Percentiles rank a stretch among this genome's conserved stretches.
phyloP scores from a whole-genome alignment of 2,329 filamentous ascomycete species.

The Scytalidium lignicola region DNA sequence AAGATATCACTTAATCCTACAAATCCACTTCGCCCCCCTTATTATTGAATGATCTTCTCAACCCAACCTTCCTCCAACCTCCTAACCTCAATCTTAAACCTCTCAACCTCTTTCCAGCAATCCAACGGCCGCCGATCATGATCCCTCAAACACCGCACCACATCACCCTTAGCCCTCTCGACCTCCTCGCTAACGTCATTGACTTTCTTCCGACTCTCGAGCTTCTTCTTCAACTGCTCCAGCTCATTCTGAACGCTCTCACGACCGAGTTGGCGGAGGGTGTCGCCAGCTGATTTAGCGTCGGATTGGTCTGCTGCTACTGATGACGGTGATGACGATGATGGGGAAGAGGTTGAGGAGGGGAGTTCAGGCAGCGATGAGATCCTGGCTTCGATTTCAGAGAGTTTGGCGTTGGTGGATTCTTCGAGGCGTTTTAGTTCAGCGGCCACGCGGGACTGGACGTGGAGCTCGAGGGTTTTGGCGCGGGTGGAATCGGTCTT shows the following conservation, averaged over 20 bases:
- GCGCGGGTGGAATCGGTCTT: conserved; percentile 86
- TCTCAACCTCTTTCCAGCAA: conserved; percentile 90
- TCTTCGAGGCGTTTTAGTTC: conserved; percentile 78
- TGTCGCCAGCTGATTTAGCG: conserved; percentile 25
- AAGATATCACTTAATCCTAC: no score
- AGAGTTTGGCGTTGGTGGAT: conserved; percentile 64
- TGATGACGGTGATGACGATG: not conserved
- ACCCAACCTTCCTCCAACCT: conserved; percentile 84
- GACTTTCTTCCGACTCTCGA: conserved; percentile 59
- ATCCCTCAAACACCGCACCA: conserved; percentile 74
- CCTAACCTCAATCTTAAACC: conserved; percentile 84
- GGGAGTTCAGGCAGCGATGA: conserved; percentile 28
- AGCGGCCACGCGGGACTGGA: conserved; percentile 79
- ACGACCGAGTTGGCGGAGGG: conserved; percentile 29
- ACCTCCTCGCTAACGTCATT: conserved; percentile 67
- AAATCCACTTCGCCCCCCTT: no score
- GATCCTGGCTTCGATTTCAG: conserved; percentile 61
- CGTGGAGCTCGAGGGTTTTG: conserved; percentile 77
- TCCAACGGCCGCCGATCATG: conserved; percentile 86
- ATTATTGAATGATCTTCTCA: conserved; percentile 64
- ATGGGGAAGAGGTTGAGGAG: not conserved
- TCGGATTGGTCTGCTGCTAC: conserved; percentile 4
- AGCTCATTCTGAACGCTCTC: conserved; percentile 55
- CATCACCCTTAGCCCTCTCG: conserved; percentile 67
- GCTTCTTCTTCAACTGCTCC: conserved; percentile 50